These are phyloP conservation scores for Cladosporium sp. DNA, from an alignment of 2,329 filamentous ascomycete species.

Conservation along the genomic window DNA sequence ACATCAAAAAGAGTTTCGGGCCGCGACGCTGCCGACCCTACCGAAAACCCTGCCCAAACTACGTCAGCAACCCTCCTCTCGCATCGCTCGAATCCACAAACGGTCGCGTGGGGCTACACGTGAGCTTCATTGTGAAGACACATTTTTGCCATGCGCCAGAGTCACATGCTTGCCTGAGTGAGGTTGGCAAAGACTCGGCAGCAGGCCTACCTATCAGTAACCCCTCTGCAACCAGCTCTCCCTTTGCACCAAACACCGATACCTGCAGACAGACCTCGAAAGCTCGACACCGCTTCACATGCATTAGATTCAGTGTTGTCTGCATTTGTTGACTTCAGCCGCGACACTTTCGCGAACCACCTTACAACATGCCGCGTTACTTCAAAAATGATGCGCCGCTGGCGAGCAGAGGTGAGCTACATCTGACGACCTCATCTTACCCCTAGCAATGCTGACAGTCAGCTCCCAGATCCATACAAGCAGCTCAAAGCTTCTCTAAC, in stretches of 20 bases:
- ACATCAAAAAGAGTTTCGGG: neutral
- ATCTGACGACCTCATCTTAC: neutral
- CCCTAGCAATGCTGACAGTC: neutral
- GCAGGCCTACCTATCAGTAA: neutral
- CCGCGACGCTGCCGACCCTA: neutral
- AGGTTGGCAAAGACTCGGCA: neutral
- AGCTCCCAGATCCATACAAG: conserved; percentile 47
- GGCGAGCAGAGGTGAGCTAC: conserved; percentile 37
- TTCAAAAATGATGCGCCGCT: conserved; percentile 44
- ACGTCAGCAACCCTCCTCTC: neutral
- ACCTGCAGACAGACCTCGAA: neutral
- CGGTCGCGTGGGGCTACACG: conserved; percentile 20
- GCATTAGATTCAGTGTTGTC: conserved; percentile 4
- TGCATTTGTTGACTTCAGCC: neutral
- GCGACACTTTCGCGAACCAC: neutral
- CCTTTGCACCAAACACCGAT: neutral
- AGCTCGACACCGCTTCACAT: conserved; percentile 20
- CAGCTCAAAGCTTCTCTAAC: conserved; percentile 54
- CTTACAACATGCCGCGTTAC: conserved; percentile 40
- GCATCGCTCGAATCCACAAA: conserved; percentile 14
- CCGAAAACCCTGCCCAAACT: neutral
- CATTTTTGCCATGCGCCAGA: conserved; percentile 10
- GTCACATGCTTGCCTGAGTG: conserved; percentile 15
- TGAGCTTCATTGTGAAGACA: conserved; percentile 18
- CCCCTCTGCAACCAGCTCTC: neutral